Evolutionary conservation across 108 stramenopile genomes (phyloP).

Genomic region (Fragilaria radians): DNA sequence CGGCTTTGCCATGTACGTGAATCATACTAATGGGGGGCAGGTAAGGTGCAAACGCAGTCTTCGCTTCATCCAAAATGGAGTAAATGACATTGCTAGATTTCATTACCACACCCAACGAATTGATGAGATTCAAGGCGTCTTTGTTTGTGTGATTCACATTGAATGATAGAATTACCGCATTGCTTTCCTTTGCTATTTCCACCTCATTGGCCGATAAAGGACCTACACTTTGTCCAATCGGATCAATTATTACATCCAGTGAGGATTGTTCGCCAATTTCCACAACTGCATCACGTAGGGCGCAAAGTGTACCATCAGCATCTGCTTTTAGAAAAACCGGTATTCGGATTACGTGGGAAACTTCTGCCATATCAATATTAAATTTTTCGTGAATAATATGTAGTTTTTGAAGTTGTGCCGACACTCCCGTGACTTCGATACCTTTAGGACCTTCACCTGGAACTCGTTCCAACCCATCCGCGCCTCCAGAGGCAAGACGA

Average conservation of each 20-base stretch:
- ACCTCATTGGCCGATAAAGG: slow-evolving; percentile 62
- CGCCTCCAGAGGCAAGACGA: slow-evolving; percentile 9
- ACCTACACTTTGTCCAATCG: slow-evolving; percentile 66
- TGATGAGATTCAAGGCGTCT: slow-evolving; percentile 40
- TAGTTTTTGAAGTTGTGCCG: slow-evolving; percentile 5
- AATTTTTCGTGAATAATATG: slow-evolving; percentile 1
- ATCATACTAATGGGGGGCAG: slow-evolving; percentile 40
- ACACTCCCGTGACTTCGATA: too few relatives aligned
- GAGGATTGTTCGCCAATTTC: slow-evolving; percentile 51
- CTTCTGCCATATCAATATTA: slow-evolving; percentile 20
- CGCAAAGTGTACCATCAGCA: slow-evolving; percentile 73
- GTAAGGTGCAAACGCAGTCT: slow-evolving; percentile 47
- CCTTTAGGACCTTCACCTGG: too few relatives aligned
- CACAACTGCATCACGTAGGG: slow-evolving; percentile 62
- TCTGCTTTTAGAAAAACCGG: slow-evolving; percentile 82
- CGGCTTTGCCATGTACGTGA: slow-evolving; percentile 60
- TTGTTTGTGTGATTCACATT: slow-evolving; percentile 45
- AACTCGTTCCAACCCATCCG: too few relatives aligned
- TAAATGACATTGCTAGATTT: slow-evolving; percentile 68
- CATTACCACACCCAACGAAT: slow-evolving; percentile 47
- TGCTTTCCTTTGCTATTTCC: slow-evolving; percentile 71
- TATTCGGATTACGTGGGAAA: slow-evolving; percentile 40
- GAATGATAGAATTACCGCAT: slow-evolving; percentile 71
- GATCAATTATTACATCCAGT: slow-evolving; percentile 58
- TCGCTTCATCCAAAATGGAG: slow-evolving; percentile 71